Conservation (phyloP, 441 rosid genomes). For the Biscutella laevigata region DNA sequence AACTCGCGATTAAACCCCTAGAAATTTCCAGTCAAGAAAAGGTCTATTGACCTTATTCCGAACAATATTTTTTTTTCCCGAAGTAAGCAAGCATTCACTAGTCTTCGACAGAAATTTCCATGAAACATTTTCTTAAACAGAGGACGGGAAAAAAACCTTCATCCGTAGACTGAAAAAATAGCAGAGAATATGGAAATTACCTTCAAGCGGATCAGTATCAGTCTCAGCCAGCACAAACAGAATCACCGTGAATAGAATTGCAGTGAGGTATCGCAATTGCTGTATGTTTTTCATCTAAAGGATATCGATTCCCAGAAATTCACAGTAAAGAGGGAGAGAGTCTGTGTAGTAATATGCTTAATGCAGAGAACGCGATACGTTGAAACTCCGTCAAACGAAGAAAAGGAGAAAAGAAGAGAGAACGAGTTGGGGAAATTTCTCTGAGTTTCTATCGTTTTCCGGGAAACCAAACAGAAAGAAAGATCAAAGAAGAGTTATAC, state of each 20-base stretch:
- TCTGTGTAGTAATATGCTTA: too few relatives aligned
- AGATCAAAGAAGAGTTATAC: not conserved
- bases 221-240: conserved; percentile 37
- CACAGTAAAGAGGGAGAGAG: not conserved
- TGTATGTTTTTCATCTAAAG: conserved; percentile 28
- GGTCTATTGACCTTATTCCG: not conserved
- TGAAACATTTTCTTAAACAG: not conserved
- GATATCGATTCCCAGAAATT: conserved; percentile 18
- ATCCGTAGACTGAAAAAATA: not conserved
- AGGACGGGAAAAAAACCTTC: too few relatives aligned
- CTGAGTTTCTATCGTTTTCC: conserved; percentile 25
- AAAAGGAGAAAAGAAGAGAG: conserved; percentile 14
- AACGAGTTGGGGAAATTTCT: conserved; percentile 5
- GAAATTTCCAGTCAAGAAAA: conserved; percentile 3
- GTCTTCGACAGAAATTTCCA: not conserved
- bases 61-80: not conserved
- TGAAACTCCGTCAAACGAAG: conserved; percentile 13
- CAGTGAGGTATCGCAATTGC: conserved; percentile 16
- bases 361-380: conserved; percentile 9
- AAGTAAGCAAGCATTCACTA: not conserved
- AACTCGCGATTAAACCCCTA: not conserved
- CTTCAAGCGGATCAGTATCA: conserved; percentile 57
- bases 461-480: conserved; percentile 9
- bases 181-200: conserved; percentile 31
- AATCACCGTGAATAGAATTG: conserved; percentile 28